phyloP scores from a whole-genome alignment of 164 flowering plant genomes.

The Vitis rupestris region DNA sequence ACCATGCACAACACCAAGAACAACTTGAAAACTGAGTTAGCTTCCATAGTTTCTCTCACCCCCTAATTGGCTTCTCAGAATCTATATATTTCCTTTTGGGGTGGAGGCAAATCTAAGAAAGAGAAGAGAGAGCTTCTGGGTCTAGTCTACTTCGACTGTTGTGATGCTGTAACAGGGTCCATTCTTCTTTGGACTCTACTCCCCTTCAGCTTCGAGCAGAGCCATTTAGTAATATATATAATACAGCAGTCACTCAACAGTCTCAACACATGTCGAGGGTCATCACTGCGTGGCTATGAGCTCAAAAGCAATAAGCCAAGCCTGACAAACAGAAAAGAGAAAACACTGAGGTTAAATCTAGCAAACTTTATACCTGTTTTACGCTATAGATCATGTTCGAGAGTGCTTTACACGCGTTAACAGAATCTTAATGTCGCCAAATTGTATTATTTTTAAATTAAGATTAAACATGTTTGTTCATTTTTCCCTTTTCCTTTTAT shows the following conservation, averaged over 20 bases:
- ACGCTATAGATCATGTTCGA: not conserved
- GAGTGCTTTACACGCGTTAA: not conserved
- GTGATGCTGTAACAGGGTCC: not conserved
- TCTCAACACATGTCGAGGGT: constrained; percentile 15
- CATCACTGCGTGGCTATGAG: constrained; percentile 16
- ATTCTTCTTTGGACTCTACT: not conserved
- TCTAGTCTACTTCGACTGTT: too few species aligned
- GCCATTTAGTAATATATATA: not conserved
- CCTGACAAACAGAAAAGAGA: constrained; percentile 3
- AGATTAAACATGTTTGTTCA: too few species aligned
- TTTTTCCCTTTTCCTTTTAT: too few species aligned
- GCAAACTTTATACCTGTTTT: not conserved
- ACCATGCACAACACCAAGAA: constrained; percentile 18
- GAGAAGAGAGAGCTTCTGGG: constrained; percentile 8
- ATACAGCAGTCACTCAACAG: constrained; percentile 10
- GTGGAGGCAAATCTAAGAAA: constrained; percentile 1
- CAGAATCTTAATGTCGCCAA: not conserved
- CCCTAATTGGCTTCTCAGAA: not conserved
- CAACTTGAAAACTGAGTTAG: constrained; percentile 17
- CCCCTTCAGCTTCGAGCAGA: not conserved
- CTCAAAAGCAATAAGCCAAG: not conserved
- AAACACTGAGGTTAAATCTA: not conserved
- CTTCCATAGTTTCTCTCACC: constrained; percentile 16
- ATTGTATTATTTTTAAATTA: too few species aligned
- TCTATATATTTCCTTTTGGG: too few species aligned